Evolutionary conservation across 2,329 filamentous ascomycete species (phyloP).

Genomic region (Xylogone sp.): DNA sequence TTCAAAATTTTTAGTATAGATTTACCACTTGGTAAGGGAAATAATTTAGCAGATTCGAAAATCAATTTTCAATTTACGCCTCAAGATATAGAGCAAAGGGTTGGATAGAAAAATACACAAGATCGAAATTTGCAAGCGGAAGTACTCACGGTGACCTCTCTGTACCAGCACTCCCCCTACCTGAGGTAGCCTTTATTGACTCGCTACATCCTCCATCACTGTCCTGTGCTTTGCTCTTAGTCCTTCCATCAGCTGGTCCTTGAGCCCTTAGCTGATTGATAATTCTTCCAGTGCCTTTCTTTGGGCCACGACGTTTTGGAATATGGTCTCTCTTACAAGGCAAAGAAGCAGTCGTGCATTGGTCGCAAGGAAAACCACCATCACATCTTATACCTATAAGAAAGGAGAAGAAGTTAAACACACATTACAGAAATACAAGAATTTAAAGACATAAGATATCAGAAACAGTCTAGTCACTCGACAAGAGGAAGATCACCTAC

Average conservation of each 20-base stretch:
- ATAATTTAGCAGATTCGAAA: too few relatives aligned
- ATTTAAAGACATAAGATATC: conserved; percentile 9
- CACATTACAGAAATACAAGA: not conserved
- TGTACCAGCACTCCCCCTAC: too few relatives aligned
- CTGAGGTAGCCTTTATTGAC: too few relatives aligned
- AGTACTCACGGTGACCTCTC: too few relatives aligned
- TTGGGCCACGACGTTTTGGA: conserved; percentile 61
- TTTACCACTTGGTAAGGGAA: too few relatives aligned
- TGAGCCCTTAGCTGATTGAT: conserved; percentile 55
- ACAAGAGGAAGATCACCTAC: not conserved
- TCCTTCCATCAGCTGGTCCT: conserved; percentile 33
- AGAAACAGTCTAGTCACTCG: not conserved
- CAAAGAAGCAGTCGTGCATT: conserved; percentile 54
- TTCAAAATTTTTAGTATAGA: too few relatives aligned
- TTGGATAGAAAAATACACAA: too few relatives aligned
- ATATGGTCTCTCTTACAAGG: conserved; percentile 63
- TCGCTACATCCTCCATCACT: too few relatives aligned
- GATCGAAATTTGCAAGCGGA: too few relatives aligned
- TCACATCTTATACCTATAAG: conserved; percentile 41
- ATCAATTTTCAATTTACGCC: too few relatives aligned
- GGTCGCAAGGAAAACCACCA: conserved; percentile 51
- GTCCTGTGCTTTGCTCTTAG: conserved; percentile 32
- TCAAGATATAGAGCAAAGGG: too few relatives aligned
- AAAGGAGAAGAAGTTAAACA: not conserved
- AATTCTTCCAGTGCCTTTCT: conserved; percentile 58